These are phyloP conservation scores for Dothistroma pini DNA, from an alignment of 2,329 filamentous ascomycete genomes.

Conservation along the genomic window DNA sequence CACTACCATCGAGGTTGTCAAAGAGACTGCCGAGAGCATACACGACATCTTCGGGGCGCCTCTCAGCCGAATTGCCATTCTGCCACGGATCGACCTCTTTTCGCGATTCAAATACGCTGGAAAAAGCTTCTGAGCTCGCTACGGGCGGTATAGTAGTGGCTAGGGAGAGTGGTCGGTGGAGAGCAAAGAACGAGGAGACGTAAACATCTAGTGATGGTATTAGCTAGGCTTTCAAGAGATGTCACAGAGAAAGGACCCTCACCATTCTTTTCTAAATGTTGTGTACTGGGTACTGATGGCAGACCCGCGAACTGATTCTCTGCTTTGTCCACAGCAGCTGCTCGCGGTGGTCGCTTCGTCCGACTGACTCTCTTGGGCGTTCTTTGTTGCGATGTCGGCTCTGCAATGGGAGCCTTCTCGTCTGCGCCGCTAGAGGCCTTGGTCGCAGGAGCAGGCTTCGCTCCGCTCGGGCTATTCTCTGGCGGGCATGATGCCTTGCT, in stretches of 20 bases:
- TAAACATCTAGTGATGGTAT: constrained; percentile 63
- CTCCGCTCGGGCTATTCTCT: constrained; percentile 28
- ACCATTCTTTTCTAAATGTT: constrained; percentile 55
- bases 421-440: constrained; percentile 20
- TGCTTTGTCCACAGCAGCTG: constrained; percentile 15
- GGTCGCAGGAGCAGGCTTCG: constrained; percentile 30
- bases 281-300: constrained; percentile 71
- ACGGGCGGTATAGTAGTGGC: constrained; percentile 73
- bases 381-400: constrained; percentile 20
- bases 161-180: constrained; percentile 89
- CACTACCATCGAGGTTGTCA: constrained; percentile 33
- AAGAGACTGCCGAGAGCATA: constrained; percentile 46
- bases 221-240: neutral
- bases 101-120: constrained; percentile 69
- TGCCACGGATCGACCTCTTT: constrained; percentile 46
- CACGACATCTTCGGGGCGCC: constrained; percentile 39
- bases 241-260: neutral
- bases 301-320: constrained; percentile 53
- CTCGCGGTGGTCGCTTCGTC: constrained; percentile 12
- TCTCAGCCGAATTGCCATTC: constrained; percentile 45
- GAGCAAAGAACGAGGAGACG: constrained; percentile 89
- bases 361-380: constrained; percentile 18
- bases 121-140: constrained; percentile 71
- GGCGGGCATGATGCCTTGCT: constrained; percentile 51
- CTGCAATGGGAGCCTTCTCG: constrained; percentile 13